phyloP scores from a whole-genome alignment of 2,329 filamentous ascomycete species.

The Arthrinium puccinioides region DNA sequence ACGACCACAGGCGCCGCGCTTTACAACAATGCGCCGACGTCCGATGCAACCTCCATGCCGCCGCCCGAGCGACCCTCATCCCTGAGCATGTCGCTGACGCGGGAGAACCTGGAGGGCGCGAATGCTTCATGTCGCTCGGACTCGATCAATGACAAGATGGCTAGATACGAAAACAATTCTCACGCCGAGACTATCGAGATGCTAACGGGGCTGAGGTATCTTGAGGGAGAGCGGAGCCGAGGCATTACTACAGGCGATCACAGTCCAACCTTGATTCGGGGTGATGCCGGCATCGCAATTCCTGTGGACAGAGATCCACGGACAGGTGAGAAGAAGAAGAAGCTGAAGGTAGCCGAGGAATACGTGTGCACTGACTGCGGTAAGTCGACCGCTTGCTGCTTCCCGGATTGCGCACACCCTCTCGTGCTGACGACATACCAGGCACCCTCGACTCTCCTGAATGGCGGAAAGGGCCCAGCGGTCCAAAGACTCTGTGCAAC shows the following conservation, averaged over 20 bases:
- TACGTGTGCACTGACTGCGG: conserved; percentile 96
- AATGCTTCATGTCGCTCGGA: conserved; percentile 60
- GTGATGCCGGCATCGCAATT: conserved; percentile 81
- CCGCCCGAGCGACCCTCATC: conserved; percentile 56
- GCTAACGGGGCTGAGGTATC: conserved; percentile 80
- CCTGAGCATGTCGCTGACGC: conserved; percentile 63
- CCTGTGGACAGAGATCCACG: conserved; percentile 69
- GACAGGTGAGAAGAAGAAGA: conserved; percentile 76
- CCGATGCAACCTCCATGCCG: conserved; percentile 43
- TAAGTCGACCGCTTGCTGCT: conserved; percentile 30
- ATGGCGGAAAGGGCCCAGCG: conserved; percentile 89
- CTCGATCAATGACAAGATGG: conserved; percentile 79
- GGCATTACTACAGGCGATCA: conserved; percentile 82
- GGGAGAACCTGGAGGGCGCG: conserved; percentile 72
- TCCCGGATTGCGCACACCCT: background rate
- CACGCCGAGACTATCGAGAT: conserved; percentile 89
- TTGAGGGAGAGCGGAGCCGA: conserved; percentile 79
- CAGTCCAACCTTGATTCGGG: conserved; percentile 74
- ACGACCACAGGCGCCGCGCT: conserved; percentile 16
- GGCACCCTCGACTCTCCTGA: conserved; percentile 86
- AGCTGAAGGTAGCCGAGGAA: conserved; percentile 75
- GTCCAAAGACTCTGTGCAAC: conserved; percentile 92
- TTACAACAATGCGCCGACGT: conserved; percentile 27
- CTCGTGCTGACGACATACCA: conserved; percentile 19
- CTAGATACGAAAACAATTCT: conserved; percentile 66